A percentile compares a stretch with the other conserved stretches of the same genome.
These are phyloP conservation scores for Xylaria sp. DNA, from an alignment of 2,329 filamentous ascomycete genomes.

Conservation along the genomic window DNA sequence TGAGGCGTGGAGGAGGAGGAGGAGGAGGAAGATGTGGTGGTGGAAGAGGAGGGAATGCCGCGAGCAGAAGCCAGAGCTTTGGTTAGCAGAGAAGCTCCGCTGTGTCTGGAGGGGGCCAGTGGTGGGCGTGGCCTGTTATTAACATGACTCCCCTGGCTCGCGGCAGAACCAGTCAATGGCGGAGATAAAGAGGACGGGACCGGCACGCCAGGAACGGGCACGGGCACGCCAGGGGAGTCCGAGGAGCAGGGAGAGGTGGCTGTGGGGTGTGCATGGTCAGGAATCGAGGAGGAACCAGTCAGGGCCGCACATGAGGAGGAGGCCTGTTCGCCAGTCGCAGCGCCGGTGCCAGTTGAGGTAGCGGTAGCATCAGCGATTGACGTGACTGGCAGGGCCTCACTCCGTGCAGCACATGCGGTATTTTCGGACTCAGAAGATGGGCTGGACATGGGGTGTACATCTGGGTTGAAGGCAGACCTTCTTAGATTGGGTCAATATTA, in stretches of 20 bases:
- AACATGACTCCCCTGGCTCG: conserved; percentile 34
- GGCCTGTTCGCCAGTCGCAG: conserved; percentile 26
- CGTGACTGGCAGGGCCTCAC: conserved; percentile 22
- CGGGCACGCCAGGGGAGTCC: conserved; percentile 14
- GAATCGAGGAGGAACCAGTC: conserved; percentile 27
- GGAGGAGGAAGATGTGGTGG: not conserved
- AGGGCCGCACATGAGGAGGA: conserved; percentile 23
- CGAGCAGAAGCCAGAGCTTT: conserved; percentile 55
- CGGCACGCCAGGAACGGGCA: conserved; percentile 16
- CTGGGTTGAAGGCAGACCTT: conserved; percentile 31
- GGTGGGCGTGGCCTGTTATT: conserved; percentile 46
- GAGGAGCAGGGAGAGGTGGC: conserved; percentile 20
- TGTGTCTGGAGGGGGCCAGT: conserved; percentile 38
- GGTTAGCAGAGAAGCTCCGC: conserved; percentile 51
- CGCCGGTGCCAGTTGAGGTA: conserved; percentile 18
- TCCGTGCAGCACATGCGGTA: conserved; percentile 43
- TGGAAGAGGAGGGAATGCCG: conserved; percentile 39
- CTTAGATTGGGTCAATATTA: conserved; percentile 15
- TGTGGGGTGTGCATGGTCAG: conserved; percentile 22
- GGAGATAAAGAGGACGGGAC: conserved; percentile 22
- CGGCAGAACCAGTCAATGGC: conserved; percentile 24
- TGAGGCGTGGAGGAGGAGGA: conserved; percentile 25
- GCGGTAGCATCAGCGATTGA: conserved; percentile 15
- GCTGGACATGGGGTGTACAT: conserved; percentile 57
- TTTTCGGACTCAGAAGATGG: conserved; percentile 47